phyloP scores from a whole-genome alignment of 371 early-diverging fungal genomes.

The Apophysomyces variabilis region DNA sequence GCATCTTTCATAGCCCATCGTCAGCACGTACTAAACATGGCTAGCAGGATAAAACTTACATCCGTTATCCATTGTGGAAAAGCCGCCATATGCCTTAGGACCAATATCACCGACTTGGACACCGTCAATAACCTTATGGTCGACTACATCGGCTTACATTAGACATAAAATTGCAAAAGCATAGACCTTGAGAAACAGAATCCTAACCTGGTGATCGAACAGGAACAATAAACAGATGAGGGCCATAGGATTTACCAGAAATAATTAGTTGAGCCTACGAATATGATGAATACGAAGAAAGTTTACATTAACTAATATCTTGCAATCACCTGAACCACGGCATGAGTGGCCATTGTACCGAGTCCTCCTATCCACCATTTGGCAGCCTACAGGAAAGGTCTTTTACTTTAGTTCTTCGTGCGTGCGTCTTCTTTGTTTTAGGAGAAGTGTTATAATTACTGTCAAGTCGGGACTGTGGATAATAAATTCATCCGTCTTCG shows the following conservation, averaged over 20 bases:
- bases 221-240: conserved; percentile 85
- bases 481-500: conserved; percentile 79
- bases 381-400: conserved; percentile 49
- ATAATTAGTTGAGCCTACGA: conserved; percentile 76
- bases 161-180: neutral
- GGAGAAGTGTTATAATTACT: conserved; percentile 21
- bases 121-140: conserved; percentile 74
- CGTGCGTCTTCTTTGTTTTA: too few species aligned
- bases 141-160: conserved; percentile 32
- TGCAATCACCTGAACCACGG: conserved; percentile 65
- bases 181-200: neutral
- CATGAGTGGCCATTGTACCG: conserved; percentile 71
- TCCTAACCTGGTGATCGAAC: conserved; percentile 67
- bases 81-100: conserved; percentile 76
- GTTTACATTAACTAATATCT: too few species aligned
- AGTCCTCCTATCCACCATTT: conserved; percentile 94
- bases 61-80: conserved; percentile 82
- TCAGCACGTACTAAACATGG: conserved; percentile 5
- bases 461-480: conserved; percentile 80
- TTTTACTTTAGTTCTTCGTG: neutral
- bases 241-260: conserved; percentile 75
- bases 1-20: conserved; percentile 40
- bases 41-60: conserved; percentile 45
- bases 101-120: conserved; percentile 91
- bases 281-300: too few species aligned